Conservation (phyloP, 257 asterid species). For the Scutellaria galericulata region DNA sequence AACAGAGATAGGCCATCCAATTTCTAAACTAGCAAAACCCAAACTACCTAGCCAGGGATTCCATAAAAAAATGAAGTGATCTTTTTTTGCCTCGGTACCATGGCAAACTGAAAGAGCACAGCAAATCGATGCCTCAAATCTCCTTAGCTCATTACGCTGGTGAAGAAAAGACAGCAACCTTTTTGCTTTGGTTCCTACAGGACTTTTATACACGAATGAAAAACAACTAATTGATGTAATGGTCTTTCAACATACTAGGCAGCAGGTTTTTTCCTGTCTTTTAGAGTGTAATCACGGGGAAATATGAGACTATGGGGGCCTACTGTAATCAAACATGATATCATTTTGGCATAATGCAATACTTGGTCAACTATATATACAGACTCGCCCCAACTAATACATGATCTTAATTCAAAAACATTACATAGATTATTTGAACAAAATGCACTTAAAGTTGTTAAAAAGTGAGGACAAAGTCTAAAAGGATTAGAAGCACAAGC, state of each 20-base stretch:
- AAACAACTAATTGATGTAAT: constrained; percentile 12
- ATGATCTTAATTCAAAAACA: not conserved
- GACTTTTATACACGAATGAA: not conserved
- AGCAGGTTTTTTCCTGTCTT: not conserved
- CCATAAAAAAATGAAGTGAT: not conserved
- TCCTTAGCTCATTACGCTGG: not conserved
- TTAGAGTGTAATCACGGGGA: not conserved
- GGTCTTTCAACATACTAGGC: constrained; percentile 5
- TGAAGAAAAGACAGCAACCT: not conserved
- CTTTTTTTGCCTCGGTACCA: not conserved
- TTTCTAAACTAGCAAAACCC: constrained; percentile 13
- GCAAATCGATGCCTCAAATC: not conserved
- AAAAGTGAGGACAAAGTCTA: not conserved
- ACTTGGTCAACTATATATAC: constrained; percentile 4
- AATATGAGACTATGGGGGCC: not conserved
- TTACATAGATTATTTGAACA: not conserved
- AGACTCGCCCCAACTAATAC: constrained; percentile 5
- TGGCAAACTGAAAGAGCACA: not conserved
- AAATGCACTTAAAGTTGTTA: constrained; percentile 11
- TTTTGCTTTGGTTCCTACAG: not conserved
- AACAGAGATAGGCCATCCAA: constrained; percentile 18
- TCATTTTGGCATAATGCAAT: constrained; percentile 3
- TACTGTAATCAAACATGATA: constrained; percentile 1
- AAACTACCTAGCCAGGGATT: constrained; percentile 12
- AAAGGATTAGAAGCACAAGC: not conserved